A percentile compares a stretch with the other conserved stretches of the same genome.
phyloP scores from a whole-genome alignment of 176 grass and related monocot genomes.

The Juncus effusus region DNA sequence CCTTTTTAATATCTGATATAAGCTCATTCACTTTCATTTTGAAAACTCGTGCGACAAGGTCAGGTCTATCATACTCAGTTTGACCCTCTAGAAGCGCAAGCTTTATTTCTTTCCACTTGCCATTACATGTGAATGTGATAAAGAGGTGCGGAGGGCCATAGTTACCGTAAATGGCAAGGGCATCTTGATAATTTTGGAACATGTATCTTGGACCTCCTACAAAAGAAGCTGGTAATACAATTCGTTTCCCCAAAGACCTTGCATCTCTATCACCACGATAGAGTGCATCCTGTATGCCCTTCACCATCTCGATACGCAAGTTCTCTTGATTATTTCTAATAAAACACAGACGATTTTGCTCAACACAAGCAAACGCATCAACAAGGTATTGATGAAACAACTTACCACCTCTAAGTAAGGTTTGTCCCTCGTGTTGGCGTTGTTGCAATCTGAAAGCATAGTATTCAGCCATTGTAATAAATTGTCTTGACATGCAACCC shows the following conservation, averaged over 20 bases:
- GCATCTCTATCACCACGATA: not conserved
- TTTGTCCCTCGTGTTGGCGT: not conserved
- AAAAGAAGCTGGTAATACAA: not conserved
- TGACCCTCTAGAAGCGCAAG: not conserved
- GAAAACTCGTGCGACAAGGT: not conserved
- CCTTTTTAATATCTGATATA: not conserved
- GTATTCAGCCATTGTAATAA: not conserved
- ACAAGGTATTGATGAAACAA: not conserved
- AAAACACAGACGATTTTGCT: not conserved
- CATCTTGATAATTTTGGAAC: not conserved
- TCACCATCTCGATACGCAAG: not conserved
- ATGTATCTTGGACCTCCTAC: not conserved
- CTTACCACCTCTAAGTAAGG: not conserved
- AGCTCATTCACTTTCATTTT: no score
- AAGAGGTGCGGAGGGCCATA: not conserved
- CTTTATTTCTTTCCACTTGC: not conserved
- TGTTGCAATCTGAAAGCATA: not conserved
- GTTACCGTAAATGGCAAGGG: not conserved
- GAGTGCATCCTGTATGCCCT: not conserved
- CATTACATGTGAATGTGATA: no score
- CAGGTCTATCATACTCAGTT: not conserved
- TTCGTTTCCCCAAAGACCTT: not conserved
- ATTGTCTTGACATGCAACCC: no score
- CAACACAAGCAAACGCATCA: not conserved
- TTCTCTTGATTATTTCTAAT: not conserved